Evolutionary conservation across 176 grass and related monocot genomes (phyloP).

Genomic region (Puccinellia tenuiflora): DNA sequence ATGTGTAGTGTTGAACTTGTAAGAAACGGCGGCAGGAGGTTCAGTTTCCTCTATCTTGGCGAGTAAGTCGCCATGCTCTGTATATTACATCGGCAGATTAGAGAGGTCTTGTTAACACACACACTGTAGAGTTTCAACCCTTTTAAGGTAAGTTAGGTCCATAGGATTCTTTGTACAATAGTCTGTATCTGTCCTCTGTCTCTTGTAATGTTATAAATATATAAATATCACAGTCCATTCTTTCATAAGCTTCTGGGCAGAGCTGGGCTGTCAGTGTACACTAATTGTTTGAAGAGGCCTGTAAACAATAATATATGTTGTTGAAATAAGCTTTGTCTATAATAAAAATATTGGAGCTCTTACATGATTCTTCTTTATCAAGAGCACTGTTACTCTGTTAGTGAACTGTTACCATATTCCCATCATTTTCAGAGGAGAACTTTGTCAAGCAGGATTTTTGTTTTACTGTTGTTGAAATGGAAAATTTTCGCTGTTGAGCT

Average conservation of each 20-base stretch:
- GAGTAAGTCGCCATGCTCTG: slow-evolving; percentile 2
- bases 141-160: slow-evolving; percentile 26
- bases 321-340: slow-evolving; percentile 20
- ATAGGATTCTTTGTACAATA: slow-evolving; percentile 93
- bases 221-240: slow-evolving; percentile 59
- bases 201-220: slow-evolving; percentile 55
- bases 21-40: not conserved
- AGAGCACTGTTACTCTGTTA: not conserved
- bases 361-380: not conserved
- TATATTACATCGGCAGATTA: slow-evolving; percentile 44
- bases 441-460: not conserved
- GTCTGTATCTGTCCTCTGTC: slow-evolving; percentile 34
- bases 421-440: not conserved
- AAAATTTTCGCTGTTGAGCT: not conserved
- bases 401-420: not conserved
- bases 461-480: not conserved
- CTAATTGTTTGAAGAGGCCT: slow-evolving; percentile 29
- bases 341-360: slow-evolving; percentile 5
- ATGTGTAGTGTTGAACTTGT: slow-evolving; percentile 21
- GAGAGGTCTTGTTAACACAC: slow-evolving; percentile 33
- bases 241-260: slow-evolving; percentile 51
- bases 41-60: not conserved
- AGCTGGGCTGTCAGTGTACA: slow-evolving; percentile 29
- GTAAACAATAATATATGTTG: slow-evolving; percentile 17
- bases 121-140: slow-evolving; percentile 48